phyloP scores from a whole-genome alignment of 2,329 filamentous ascomycete species.

The Penicillium sp. region DNA sequence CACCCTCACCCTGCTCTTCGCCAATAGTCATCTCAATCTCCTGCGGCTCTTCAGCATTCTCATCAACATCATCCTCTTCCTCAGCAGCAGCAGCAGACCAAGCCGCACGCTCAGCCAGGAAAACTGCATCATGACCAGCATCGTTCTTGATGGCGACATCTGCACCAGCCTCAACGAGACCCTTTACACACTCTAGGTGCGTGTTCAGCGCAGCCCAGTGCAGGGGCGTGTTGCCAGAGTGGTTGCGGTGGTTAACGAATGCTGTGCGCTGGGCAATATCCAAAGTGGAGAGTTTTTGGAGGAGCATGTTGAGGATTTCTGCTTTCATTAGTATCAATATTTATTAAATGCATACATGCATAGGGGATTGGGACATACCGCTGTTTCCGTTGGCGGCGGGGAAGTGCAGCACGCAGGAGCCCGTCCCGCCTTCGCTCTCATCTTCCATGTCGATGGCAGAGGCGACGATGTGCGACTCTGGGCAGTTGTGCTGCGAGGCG shows the following conservation, averaged over 20 bases:
- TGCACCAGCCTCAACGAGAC: conserved; percentile 76
- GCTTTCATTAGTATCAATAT: conserved; percentile 11
- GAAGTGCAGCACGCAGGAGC: conserved; percentile 74
- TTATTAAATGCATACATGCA: neutral
- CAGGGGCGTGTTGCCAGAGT: conserved; percentile 85
- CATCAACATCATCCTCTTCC: conserved; percentile 48
- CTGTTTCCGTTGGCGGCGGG: conserved; percentile 87
- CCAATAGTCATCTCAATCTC: conserved; percentile 37
- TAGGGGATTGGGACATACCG: conserved; percentile 58
- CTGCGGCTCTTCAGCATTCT: conserved; percentile 28
- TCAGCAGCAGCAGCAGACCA: conserved; percentile 64
- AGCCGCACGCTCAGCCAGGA: conserved; percentile 73
- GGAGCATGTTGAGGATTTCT: conserved; percentile 58
- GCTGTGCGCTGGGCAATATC: conserved; percentile 31
- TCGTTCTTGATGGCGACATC: conserved; percentile 79
- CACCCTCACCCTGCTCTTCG: conserved; percentile 25
- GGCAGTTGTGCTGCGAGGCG: conserved; percentile 64
- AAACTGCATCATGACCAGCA: conserved; percentile 80
- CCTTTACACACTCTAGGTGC: conserved; percentile 79
- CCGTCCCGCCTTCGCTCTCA: conserved; percentile 68
- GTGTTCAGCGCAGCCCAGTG: conserved; percentile 95
- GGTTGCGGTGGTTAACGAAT: conserved; percentile 65
- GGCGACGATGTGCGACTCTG: conserved; percentile 68
- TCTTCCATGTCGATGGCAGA: conserved; percentile 75
- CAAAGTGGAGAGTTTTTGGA: conserved; percentile 46